A percentile compares a stretch with the other conserved stretches of the same genome.
Conservation (phyloP, 352 stramenopile genomes). For the Phytophthora melonis region DNA sequence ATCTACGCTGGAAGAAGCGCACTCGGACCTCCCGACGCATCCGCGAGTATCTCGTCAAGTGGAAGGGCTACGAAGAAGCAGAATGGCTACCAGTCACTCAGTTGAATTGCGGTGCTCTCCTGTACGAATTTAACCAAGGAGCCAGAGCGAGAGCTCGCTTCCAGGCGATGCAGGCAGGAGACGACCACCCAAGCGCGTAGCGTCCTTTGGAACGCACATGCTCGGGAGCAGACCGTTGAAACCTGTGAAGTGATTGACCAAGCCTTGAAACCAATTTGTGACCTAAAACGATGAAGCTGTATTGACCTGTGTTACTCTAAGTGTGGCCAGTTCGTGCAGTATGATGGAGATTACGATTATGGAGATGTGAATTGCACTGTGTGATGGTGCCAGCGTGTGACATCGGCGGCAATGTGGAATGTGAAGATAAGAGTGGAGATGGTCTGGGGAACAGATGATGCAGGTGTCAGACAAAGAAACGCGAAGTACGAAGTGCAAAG, state of each 20-base stretch:
- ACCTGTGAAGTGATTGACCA: neutral
- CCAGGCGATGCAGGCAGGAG: slow-evolving; percentile 9
- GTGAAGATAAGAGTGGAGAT: neutral
- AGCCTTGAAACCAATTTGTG: neutral
- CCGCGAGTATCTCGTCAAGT: slow-evolving; percentile 7
- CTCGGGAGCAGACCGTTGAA: neutral
- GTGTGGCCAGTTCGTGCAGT: neutral
- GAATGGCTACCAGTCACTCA: slow-evolving; percentile 1
- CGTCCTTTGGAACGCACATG: neutral
- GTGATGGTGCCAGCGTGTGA: neutral
- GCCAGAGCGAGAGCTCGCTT: slow-evolving; percentile 5
- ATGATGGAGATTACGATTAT: neutral
- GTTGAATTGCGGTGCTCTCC: slow-evolving; percentile 5
- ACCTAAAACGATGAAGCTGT: neutral
- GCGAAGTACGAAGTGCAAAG: no score
- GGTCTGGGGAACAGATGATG: no score
- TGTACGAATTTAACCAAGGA: slow-evolving; percentile 15
- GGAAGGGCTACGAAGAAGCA: slow-evolving; percentile 4
- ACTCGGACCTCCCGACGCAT: neutral
- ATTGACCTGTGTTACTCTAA: neutral
- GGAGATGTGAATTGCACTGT: neutral
- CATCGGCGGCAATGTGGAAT: neutral
- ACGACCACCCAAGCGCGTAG: slow-evolving; percentile 5
- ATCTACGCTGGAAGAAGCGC: slow-evolving; percentile 7
- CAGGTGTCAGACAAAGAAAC: no score